Conservation (phyloP, 208 protist species). For the Wallacemonas sp. region DNA sequence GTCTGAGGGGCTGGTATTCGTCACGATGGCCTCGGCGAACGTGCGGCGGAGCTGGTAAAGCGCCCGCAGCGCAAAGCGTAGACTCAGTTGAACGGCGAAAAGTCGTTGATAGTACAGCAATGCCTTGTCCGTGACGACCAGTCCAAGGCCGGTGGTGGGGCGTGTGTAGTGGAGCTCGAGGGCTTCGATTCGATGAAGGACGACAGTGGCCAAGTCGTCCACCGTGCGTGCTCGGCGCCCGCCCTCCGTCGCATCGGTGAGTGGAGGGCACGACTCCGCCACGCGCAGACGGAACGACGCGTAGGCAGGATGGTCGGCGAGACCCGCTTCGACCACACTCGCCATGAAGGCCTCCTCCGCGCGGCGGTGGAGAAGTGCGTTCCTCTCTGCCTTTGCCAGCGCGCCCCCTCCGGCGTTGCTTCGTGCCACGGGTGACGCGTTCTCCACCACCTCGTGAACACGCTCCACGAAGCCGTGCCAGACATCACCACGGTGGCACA, state of each 20-base stretch:
- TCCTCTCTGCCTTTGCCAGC: not conserved
- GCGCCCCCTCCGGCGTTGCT: constrained; percentile 1
- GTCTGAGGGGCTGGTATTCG: constrained; percentile 48
- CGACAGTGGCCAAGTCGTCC: constrained; percentile 46
- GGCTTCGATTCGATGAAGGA: constrained; percentile 41
- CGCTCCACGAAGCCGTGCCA: constrained; percentile 78
- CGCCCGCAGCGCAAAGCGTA: constrained; percentile 63
- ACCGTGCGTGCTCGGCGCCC: constrained; percentile 8
- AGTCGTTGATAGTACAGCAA: constrained; percentile 76
- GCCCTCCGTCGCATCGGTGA: not conserved
- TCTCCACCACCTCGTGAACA: constrained; percentile 23
- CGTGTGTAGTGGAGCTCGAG: constrained; percentile 43
- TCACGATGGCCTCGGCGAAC: constrained; percentile 59
- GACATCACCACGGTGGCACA: constrained; percentile 83
- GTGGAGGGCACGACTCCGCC: not conserved
- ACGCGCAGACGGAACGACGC: not conserved
- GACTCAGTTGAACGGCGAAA: constrained; percentile 58
- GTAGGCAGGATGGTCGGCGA: constrained; percentile 13
- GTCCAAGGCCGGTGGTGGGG: constrained; percentile 39
- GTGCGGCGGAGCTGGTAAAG: constrained; percentile 48
- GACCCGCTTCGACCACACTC: constrained; percentile 29
- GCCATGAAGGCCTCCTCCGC: constrained; percentile 30
- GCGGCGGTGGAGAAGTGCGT: constrained; percentile 12
- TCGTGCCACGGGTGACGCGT: not conserved
- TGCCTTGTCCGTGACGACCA: constrained; percentile 68